These are phyloP conservation scores for Penicillium occitanis DNA, from an alignment of 2,329 filamentous ascomycete genomes.

Conservation along the genomic window DNA sequence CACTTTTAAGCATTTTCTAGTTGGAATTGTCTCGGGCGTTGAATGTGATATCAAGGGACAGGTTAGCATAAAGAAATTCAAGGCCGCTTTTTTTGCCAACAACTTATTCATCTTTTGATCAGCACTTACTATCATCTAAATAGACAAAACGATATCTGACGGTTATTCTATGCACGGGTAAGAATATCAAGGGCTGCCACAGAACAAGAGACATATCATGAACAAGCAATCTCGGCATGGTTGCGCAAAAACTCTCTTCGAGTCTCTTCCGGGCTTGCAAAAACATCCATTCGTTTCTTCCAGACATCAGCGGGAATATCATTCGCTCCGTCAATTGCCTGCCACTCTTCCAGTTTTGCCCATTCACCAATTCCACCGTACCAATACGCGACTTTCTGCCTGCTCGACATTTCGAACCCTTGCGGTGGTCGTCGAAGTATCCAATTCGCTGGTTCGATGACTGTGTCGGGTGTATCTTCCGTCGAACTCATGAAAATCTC, in stretches of 20 bases:
- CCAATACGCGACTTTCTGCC: constrained; percentile 40
- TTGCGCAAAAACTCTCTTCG: not conserved
- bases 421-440: constrained; percentile 43
- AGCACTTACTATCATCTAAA: not conserved
- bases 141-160: not conserved
- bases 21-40: constrained; percentile 12
- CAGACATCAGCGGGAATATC: not conserved
- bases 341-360: constrained; percentile 43
- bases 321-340: constrained; percentile 30
- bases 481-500: constrained; percentile 38
- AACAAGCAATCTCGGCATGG: constrained; percentile 4
- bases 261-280: constrained; percentile 17
- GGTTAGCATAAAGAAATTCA: constrained; percentile 13
- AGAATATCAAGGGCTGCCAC: not conserved
- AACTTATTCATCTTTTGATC: constrained; percentile 3
- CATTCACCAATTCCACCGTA: constrained; percentile 43
- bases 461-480: constrained; percentile 40
- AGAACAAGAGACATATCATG: not conserved
- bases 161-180: not conserved
- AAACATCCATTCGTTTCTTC: constrained; percentile 32
- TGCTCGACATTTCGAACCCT: constrained; percentile 37
- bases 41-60: constrained; percentile 8
- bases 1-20: constrained; percentile 9
- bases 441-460: constrained; percentile 44
- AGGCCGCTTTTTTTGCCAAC: not conserved